These are phyloP conservation scores for Polyrhizophydium stewartii DNA, from an alignment of 371 early-diverging fungal species.

Conservation along the genomic window DNA sequence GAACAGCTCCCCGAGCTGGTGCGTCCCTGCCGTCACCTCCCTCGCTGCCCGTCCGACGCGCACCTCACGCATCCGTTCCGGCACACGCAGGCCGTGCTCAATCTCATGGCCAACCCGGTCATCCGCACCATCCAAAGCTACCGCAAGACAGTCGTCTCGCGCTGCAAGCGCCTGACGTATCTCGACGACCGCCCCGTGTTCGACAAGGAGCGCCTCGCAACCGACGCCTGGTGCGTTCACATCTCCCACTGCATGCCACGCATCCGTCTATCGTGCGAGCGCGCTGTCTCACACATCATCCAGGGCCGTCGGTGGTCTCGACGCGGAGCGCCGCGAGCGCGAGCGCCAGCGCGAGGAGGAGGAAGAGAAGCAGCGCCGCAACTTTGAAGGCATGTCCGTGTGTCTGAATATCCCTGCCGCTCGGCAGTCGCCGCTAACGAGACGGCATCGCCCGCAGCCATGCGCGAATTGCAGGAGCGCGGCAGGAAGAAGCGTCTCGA, in stretches of 20 bases:
- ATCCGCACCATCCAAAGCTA: slow-evolving; percentile 43
- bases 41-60: too few relatives aligned
- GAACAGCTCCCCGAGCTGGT: slow-evolving; percentile 46
- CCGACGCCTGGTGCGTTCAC: slow-evolving; percentile 43
- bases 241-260: background rate
- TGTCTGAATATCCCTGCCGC: background rate
- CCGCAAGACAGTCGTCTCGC: slow-evolving; percentile 34
- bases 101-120: slow-evolving; percentile 50
- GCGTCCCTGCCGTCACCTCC: slow-evolving; percentile 1
- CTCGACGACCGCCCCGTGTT: slow-evolving; percentile 55
- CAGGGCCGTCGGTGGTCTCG: slow-evolving; percentile 42
- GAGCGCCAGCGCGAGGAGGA: slow-evolving; percentile 40
- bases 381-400: slow-evolving; percentile 41
- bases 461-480: slow-evolving; percentile 32
- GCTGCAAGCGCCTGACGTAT: slow-evolving; percentile 36
- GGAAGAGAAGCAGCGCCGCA: slow-evolving; percentile 29
- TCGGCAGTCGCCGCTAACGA: background rate
- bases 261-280: background rate
- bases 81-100: slow-evolving; percentile 42
- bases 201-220: slow-evolving; percentile 42
- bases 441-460: slow-evolving; percentile 8
- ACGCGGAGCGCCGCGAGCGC: slow-evolving; percentile 46
- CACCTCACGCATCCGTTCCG: too few relatives aligned
- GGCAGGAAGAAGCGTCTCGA: slow-evolving; percentile 28
- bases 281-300: background rate